phyloP scores from a whole-genome alignment of 768 basidiomycete species.

The Holtermanniella nyarrowii region DNA sequence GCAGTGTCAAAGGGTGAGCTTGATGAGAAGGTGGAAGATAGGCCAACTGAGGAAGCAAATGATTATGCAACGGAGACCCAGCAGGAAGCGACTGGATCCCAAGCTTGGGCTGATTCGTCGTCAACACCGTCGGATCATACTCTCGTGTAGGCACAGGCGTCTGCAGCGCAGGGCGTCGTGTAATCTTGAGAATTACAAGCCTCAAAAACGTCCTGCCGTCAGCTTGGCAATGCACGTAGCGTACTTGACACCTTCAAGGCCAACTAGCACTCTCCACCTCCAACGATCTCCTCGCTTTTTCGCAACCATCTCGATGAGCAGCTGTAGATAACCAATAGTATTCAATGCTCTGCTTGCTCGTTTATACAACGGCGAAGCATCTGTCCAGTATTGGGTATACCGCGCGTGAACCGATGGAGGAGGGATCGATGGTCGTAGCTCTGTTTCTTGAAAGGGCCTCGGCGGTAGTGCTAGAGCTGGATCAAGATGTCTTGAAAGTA shows the following conservation, averaged over 20 bases:
- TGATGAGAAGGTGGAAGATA: constrained; percentile 14
- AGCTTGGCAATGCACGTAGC: constrained; percentile 23
- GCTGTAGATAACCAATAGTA: constrained; percentile 66
- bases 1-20: constrained; percentile 18
- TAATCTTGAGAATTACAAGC: constrained; percentile 60
- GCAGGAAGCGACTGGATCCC: constrained; percentile 52
- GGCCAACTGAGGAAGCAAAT: constrained; percentile 24
- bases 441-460: constrained; percentile 22
- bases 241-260: constrained; percentile 78
- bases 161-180: constrained; percentile 62
- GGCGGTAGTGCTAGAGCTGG: constrained; percentile 44
- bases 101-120: constrained; percentile 47
- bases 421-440: constrained; percentile 9
- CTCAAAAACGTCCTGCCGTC: constrained; percentile 59
- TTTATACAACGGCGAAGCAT: constrained; percentile 60
- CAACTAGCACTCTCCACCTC: constrained; percentile 65
- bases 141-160: constrained; percentile 81
- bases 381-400: constrained; percentile 79
- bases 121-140: constrained; percentile 61
- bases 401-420: constrained; percentile 56
- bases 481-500: constrained; percentile 69
- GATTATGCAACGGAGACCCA: constrained; percentile 68
- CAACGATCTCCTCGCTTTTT: constrained; percentile 54
- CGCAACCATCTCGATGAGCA: constrained; percentile 81
- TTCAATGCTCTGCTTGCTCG: constrained; percentile 67